These are phyloP conservation scores for Blastocystis hominis DNA, from an alignment of 352 stramenopile genomes.

Conservation along the genomic window DNA sequence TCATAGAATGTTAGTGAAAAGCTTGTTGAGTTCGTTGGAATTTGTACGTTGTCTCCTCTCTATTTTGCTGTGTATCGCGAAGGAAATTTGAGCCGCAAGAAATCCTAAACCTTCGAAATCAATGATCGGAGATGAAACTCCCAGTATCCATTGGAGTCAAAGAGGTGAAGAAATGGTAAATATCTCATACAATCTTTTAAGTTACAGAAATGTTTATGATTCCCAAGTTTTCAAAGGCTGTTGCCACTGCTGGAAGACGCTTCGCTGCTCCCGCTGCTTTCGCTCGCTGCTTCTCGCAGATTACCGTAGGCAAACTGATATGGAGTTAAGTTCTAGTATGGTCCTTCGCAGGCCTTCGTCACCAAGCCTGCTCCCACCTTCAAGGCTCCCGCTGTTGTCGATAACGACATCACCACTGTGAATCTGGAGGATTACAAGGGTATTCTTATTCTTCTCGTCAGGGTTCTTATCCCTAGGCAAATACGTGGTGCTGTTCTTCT, in stretches of 20 bases:
- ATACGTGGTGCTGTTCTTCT: slow-evolving; percentile 82
- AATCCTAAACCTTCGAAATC: too few relatives aligned
- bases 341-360: slow-evolving; percentile 62
- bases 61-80: too few relatives aligned
- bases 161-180: neutral
- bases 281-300: slow-evolving; percentile 44
- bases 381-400: slow-evolving; percentile 70
- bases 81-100: too few relatives aligned
- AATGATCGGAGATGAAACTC: neutral
- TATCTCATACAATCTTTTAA: neutral
- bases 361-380: slow-evolving; percentile 68
- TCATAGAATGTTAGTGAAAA: too few relatives aligned
- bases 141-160: neutral
- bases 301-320: neutral
- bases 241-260: neutral
- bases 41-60: too few relatives aligned
- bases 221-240: slow-evolving; percentile 33
- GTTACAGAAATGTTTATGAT: slow-evolving; percentile 13
- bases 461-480: slow-evolving; percentile 64
- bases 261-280: neutral
- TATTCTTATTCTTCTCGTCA: neutral
- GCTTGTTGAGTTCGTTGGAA: neutral
- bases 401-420: slow-evolving; percentile 74
- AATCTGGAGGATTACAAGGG: slow-evolving; percentile 72
- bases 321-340: neutral